phyloP scores from a whole-genome alignment of 768 basidiomycete species.

The Lepiota brunneoincarnata region DNA sequence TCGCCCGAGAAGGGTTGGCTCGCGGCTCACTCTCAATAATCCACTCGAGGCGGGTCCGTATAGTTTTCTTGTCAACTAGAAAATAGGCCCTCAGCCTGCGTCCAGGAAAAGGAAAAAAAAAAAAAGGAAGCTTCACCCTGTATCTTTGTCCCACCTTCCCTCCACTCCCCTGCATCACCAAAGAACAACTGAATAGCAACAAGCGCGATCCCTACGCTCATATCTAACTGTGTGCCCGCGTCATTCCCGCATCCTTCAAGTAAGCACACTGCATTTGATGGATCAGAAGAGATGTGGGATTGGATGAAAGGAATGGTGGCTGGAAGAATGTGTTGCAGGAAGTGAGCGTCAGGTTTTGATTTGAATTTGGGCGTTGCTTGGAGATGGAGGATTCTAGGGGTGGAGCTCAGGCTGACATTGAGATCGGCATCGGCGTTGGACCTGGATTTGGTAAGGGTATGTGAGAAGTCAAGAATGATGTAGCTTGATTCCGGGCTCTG shows the following conservation, averaged over 20 bases:
- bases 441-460: neutral
- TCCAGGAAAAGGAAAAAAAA: neutral
- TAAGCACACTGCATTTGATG: slow-evolving; percentile 50
- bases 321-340: slow-evolving; percentile 13
- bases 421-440: neutral
- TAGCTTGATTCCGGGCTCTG: slow-evolving; percentile 17
- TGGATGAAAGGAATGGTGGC: slow-evolving; percentile 35
- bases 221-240: slow-evolving; percentile 50
- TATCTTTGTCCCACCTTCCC: neutral
- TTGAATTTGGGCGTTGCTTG: neutral
- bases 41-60: slow-evolving; percentile 82
- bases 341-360: slow-evolving; percentile 11
- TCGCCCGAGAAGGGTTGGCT: slow-evolving; percentile 82
- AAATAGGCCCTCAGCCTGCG: neutral
- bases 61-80: slow-evolving; percentile 39
- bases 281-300: slow-evolving; percentile 31
- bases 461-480: slow-evolving; percentile 23
- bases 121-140: neutral
- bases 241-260: slow-evolving; percentile 14
- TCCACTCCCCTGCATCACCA: slow-evolving; percentile 43
- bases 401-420: neutral
- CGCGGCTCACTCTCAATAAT: slow-evolving; percentile 71
- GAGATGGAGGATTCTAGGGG: neutral
- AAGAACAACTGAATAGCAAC: slow-evolving; percentile 59
- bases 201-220: slow-evolving; percentile 61